Evolutionary conservation across 306 rosid species (phyloP).

Genomic region (Sicyos edulis): DNA sequence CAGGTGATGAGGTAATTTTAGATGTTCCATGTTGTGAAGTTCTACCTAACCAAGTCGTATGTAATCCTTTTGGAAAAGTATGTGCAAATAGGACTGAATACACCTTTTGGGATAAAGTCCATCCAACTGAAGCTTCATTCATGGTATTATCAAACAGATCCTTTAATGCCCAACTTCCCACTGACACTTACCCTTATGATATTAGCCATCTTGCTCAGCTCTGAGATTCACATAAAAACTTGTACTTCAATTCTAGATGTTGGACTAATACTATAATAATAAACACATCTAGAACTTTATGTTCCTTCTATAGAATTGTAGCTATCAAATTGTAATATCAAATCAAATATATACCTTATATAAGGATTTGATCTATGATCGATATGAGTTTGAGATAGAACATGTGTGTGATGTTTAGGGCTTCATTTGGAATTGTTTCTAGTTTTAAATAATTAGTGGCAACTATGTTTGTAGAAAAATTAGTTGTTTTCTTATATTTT

Average conservation of each 20-base stretch:
- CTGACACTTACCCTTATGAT: constrained; percentile 17
- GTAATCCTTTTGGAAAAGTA: not conserved
- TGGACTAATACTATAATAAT: too few species aligned
- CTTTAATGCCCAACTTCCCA: not conserved
- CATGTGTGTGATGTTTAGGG: too few species aligned
- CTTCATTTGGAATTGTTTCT: too few species aligned
- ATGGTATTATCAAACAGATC: not conserved
- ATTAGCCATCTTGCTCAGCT: constrained; percentile 13
- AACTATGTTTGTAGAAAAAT: too few species aligned
- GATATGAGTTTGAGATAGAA: not conserved
- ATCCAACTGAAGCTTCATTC: constrained; percentile 13
- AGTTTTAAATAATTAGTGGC: too few species aligned
- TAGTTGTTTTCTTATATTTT: too few species aligned
- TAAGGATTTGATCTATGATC: not conserved
- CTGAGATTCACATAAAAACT: not conserved
- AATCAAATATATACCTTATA: not conserved
- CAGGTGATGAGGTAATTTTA: not conserved
- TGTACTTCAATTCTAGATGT: too few species aligned
- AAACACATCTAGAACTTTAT: not conserved
- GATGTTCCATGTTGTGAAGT: constrained; percentile 10
- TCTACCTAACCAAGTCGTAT: not conserved
- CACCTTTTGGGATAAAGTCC: constrained; percentile 19
- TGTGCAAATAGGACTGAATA: constrained; percentile 14
- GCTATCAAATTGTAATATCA: not conserved
- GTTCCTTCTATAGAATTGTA: not conserved